These are phyloP conservation scores for Phytophthora brassicae DNA, from an alignment of 352 stramenopile genomes.

Conservation along the genomic window DNA sequence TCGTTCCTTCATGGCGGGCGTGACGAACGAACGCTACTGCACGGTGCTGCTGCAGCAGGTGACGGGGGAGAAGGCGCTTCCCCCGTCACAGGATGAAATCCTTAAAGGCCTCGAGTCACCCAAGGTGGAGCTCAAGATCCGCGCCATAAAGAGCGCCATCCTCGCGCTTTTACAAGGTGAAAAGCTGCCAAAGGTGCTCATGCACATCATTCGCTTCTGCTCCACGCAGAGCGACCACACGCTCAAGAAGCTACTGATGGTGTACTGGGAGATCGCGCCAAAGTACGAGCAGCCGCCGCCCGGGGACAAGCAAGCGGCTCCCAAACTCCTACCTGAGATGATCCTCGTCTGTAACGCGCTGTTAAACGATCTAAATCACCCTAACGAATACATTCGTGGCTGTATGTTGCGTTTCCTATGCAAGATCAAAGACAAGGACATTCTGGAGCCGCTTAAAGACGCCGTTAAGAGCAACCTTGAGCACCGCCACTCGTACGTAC, in stretches of 20 bases:
- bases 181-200: slow-evolving; percentile 97
- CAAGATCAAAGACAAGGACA: slow-evolving; percentile 99
- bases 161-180: slow-evolving; percentile 98
- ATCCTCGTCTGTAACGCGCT: slow-evolving; percentile 99
- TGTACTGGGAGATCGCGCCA: slow-evolving; percentile 99
- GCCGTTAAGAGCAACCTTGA: slow-evolving; percentile 97
- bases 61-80: slow-evolving; percentile 60
- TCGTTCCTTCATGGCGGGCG: slow-evolving; percentile 43
- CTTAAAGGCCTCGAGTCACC: slow-evolving; percentile 96
- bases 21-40: slow-evolving; percentile 88
- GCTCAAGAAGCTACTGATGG: slow-evolving; percentile 99
- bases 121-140: slow-evolving; percentile 96
- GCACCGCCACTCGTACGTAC: slow-evolving; percentile 98
- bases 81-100: slow-evolving; percentile 94
- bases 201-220: slow-evolving; percentile 99
- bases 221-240: slow-evolving; percentile 99
- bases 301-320: slow-evolving; percentile 35
- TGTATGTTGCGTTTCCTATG: slow-evolving; percentile 99
- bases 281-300: slow-evolving; percentile 93
- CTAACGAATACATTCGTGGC: slow-evolving; percentile 99
- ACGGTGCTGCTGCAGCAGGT: slow-evolving; percentile 76
- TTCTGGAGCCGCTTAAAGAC: slow-evolving; percentile 87
- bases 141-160: slow-evolving; percentile 98
- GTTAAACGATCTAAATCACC: slow-evolving; percentile 99
- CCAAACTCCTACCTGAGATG: slow-evolving; percentile 99